phyloP scores from a whole-genome alignment of 2,329 filamentous ascomycete species.

The Xylaria sp. region DNA sequence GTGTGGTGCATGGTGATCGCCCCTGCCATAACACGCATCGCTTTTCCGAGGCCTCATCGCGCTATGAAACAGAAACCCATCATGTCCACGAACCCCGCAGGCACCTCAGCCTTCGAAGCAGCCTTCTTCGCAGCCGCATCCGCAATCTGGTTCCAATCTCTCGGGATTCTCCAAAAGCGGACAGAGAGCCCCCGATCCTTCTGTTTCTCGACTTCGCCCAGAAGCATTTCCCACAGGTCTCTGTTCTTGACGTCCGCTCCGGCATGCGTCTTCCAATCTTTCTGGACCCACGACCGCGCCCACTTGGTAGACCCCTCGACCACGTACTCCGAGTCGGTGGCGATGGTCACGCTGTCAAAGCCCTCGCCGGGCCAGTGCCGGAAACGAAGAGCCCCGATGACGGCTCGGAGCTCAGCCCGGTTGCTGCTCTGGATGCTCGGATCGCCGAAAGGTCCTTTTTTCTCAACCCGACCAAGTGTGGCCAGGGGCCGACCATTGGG shows the following conservation, averaged over 20 bases:
- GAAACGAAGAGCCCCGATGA: conserved; percentile 52
- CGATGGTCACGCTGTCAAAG: conserved; percentile 49
- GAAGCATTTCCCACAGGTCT: conserved; percentile 55
- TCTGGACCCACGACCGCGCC: conserved; percentile 46
- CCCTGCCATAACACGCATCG: too few relatives aligned
- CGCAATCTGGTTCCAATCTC: conserved; percentile 46
- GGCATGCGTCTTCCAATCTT: conserved; percentile 46
- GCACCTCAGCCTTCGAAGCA: background rate
- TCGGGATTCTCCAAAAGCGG: conserved; percentile 52
- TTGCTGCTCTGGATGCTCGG: conserved; percentile 49
- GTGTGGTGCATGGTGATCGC: too few relatives aligned
- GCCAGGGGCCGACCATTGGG: conserved; percentile 15
- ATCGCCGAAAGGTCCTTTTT: conserved; percentile 45
- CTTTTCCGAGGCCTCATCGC: too few relatives aligned
- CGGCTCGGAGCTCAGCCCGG: conserved; percentile 58
- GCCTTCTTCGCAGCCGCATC: conserved; percentile 39
- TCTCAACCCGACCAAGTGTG: conserved; percentile 44
- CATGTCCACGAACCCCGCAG: background rate
- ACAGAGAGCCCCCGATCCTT: conserved; percentile 39
- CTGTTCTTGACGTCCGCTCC: conserved; percentile 48
- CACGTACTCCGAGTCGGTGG: conserved; percentile 57
- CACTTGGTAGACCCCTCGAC: conserved; percentile 48
- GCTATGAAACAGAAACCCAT: background rate
- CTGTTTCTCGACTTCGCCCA: conserved; percentile 43
- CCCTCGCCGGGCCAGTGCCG: conserved; percentile 48